These are phyloP conservation scores for Cutaneotrichosporon cavernicola DNA, from an alignment of 1,284 basidiomycete species.

Conservation along the genomic window DNA sequence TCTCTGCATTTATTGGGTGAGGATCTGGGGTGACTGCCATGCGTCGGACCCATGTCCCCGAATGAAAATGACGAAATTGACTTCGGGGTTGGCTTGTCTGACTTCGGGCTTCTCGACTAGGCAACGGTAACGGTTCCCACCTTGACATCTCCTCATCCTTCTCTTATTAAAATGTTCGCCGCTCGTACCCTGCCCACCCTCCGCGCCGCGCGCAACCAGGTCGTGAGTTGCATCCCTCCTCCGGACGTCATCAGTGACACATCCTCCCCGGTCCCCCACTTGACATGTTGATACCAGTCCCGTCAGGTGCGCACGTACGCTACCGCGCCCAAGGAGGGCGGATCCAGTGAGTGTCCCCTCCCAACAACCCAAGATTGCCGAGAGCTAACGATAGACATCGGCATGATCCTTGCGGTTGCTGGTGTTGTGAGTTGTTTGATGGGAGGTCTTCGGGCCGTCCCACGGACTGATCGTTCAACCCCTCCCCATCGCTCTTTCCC, in stretches of 20 bases:
- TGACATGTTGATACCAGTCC: slow-evolving; percentile 8
- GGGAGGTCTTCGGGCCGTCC: neutral
- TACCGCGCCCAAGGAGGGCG: slow-evolving; percentile 13
- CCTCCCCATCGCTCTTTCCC: too few relatives aligned
- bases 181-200: slow-evolving; percentile 20
- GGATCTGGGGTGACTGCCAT: too few relatives aligned
- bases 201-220: slow-evolving; percentile 20
- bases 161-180: slow-evolving; percentile 18
- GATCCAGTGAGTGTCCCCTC: slow-evolving; percentile 21
- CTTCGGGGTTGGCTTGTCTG: too few relatives aligned
- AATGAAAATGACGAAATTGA: neutral
- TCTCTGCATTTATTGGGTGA: too few relatives aligned
- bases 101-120: too few relatives aligned
- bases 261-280: neutral
- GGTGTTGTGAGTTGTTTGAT: slow-evolving; percentile 35
- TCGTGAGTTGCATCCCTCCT: slow-evolving; percentile 10
- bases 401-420: slow-evolving; percentile 36
- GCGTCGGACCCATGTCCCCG: too few relatives aligned
- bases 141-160: neutral
- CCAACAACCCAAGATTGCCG: too few relatives aligned
- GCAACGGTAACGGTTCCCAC: too few relatives aligned
- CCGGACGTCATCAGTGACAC: too few relatives aligned
- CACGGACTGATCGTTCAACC: too few relatives aligned
- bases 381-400: slow-evolving; percentile 31
- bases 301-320: slow-evolving; percentile 17